A percentile compares a stretch with the other conserved stretches of the same genome.
These are phyloP conservation scores for Fusarium papillatum DNA, from an alignment of 2,329 filamentous ascomycete species.

Conservation along the genomic window DNA sequence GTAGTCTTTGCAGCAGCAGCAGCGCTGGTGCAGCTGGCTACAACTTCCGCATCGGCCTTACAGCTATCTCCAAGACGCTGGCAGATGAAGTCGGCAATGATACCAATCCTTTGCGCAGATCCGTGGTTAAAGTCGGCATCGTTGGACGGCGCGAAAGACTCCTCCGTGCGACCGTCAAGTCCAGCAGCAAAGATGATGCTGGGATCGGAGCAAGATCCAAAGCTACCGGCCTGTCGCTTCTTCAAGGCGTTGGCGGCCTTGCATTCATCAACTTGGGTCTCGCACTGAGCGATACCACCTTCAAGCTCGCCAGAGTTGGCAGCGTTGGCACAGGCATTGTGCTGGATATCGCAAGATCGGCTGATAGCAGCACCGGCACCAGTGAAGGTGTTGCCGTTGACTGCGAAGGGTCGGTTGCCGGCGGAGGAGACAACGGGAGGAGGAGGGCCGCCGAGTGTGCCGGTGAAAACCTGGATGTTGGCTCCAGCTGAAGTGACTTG, in stretches of 20 bases:
- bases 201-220: not conserved
- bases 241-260: not conserved
- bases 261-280: conserved; percentile 10
- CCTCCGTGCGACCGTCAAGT: not conserved
- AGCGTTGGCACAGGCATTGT: conserved; percentile 63
- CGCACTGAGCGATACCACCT: conserved; percentile 24
- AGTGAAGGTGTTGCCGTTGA: conserved; percentile 69
- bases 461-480: conserved; percentile 62
- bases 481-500: conserved; percentile 25
- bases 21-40: not conserved
- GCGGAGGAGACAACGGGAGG: conserved; percentile 56
- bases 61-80: not conserved
- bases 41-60: not conserved
- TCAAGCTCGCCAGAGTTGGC: conserved; percentile 58
- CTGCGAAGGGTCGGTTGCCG: conserved; percentile 59
- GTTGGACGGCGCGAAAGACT: not conserved
- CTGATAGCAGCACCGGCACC: conserved; percentile 59
- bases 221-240: not conserved
- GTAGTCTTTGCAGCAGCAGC: not conserved
- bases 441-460: conserved; percentile 55
- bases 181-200: not conserved
- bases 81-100: not conserved
- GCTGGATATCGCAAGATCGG: conserved; percentile 64
- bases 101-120: not conserved
- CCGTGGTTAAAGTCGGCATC: not conserved